Evolutionary conservation across 2,329 filamentous ascomycete species (phyloP), one percentile per base, ranked within the genome.

Genomic region (Monosporascus sp.): DNA sequence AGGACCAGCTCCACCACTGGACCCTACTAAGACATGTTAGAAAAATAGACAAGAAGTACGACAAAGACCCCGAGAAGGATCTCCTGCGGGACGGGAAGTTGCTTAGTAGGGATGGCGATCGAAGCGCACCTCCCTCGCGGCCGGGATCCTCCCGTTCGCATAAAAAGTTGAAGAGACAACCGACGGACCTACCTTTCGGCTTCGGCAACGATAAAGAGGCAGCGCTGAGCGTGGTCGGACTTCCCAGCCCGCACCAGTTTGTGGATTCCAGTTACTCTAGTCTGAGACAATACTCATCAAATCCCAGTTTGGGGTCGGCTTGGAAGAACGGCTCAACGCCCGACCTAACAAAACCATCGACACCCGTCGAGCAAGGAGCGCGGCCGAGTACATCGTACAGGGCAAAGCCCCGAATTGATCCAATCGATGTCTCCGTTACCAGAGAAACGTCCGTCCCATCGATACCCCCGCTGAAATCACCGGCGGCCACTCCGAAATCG

Each of bases 341-440:
- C 9, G 73, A 69, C 49, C 61, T 74, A 22, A 67, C 63, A 24
- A 31, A 11, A 31, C 68, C 71, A 3, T 64, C 69, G 11, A 63
- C 69, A 3, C 56, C 70, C 9, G 67, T 65, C 1, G 66, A 64
- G 20, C 58, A 65, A 41, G 63, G 65, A 7, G 58, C 64, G 17
- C 64, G 68, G 22, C 67, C 68, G 3, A 66, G 64, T 7, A 68
- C 67, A 3, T 65, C 63, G 22, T 70, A 68, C 5, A 69, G 63
- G 24, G 70, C 66, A 45, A 73, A 71, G 52, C 68, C 71, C 5
- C 76, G 74, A 69, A 68, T 75, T 7, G 77, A 76, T 55, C 75
- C 78, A 0, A 68, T 80, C n/a, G 74, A 79, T 14, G 70, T 77
- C 35, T 73, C 78, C 53, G 76, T 76, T 55, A 58, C 59, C 49